Percentiles rank a stretch among this genome's conserved stretches.
Conservation (phyloP, 768 basidiomycete species). For the Mycena maculata region DNA sequence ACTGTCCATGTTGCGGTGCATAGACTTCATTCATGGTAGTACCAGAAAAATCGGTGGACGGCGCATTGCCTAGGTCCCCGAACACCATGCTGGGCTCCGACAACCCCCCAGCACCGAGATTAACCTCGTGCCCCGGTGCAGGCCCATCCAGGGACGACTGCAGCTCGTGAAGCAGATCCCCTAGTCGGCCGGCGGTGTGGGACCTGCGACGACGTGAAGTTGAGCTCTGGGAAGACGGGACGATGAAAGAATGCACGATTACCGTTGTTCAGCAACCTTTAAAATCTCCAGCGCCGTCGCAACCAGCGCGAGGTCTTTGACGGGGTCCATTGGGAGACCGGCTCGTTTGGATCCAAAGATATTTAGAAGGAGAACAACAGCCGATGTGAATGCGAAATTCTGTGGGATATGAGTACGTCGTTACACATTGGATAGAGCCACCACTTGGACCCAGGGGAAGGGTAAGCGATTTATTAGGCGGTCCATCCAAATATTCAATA, state of each 20-base stretch:
- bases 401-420: too few species aligned
- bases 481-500: constrained; percentile 46
- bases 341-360: constrained; percentile 21
- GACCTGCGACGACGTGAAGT: background rate
- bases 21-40: background rate
- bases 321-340: constrained; percentile 15
- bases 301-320: constrained; percentile 15
- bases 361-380: constrained; percentile 20
- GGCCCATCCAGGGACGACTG: background rate
- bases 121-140: too few species aligned
- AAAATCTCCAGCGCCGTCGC: constrained; percentile 19
- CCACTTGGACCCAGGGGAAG: constrained; percentile 19
- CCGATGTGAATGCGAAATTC: constrained; percentile 25
- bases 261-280: constrained; percentile 23
- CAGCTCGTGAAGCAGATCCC: constrained; percentile 7
- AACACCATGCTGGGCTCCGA: too few species aligned
- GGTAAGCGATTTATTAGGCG: constrained; percentile 8
- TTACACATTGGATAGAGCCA: background rate
- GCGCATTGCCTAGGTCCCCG: too few species aligned
- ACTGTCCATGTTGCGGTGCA: too few species aligned
- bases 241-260: background rate
- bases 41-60: background rate
- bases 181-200: constrained; percentile 10
- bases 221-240: background rate
- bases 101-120: too few species aligned